Conservation (phyloP, 2,329 filamentous ascomycete species). For the Diaporthe sp. region DNA sequence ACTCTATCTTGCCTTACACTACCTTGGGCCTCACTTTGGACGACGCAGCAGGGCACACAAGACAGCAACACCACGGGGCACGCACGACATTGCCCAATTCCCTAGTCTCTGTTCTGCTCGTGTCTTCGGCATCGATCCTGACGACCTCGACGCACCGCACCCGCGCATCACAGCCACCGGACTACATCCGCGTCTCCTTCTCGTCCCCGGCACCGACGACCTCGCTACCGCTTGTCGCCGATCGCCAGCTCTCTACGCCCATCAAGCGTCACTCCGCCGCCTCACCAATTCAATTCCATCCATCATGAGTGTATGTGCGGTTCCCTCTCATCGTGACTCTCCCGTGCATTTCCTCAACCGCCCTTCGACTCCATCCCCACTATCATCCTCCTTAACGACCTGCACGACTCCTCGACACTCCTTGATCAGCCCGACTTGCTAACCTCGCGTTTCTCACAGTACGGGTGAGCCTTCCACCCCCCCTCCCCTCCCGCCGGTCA, state of each 20-base stretch:
- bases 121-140: neutral
- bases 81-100: neutral
- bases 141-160: neutral
- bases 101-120: too few species aligned
- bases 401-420: neutral
- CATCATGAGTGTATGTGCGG: conserved; percentile 63
- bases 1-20: too few species aligned
- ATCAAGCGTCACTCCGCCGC: conserved; percentile 27
- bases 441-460: conserved; percentile 58
- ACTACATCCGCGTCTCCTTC: neutral
- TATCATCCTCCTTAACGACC: neutral
- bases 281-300: neutral
- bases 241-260: neutral
- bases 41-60: neutral
- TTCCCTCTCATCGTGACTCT: conserved; percentile 33
- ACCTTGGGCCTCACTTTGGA: too few species aligned
- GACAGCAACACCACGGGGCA: neutral
- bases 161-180: neutral
- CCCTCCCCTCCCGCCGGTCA: neutral
- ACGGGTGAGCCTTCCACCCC: conserved; percentile 59
- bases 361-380: neutral
- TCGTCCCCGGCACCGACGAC: conserved; percentile 2
- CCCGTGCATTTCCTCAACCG: neutral
- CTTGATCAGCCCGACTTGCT: conserved; percentile 38
- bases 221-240: neutral